These are phyloP conservation scores for Trichoderma orchidacearum DNA, from an alignment of 495 filamentous ascomycete genomes.

Conservation along the genomic window DNA sequence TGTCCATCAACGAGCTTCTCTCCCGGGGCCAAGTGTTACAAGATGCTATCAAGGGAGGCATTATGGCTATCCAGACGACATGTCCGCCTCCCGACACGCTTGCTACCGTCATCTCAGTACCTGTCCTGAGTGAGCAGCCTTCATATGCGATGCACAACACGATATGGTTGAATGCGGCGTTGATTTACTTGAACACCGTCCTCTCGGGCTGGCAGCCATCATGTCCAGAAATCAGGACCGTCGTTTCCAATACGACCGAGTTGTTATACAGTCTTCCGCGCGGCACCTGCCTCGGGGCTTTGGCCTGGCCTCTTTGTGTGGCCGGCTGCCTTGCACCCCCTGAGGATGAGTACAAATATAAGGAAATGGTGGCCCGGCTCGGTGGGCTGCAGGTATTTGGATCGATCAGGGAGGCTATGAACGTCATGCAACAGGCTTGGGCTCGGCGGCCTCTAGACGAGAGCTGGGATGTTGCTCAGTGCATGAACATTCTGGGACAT, in stretches of 20 bases:
- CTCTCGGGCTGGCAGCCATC: slow-evolving; percentile 40
- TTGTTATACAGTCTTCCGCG: slow-evolving; percentile 15
- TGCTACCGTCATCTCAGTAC: neutral
- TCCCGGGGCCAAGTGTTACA: slow-evolving; percentile 26
- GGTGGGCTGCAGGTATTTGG: slow-evolving; percentile 29
- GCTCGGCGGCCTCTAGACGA: slow-evolving; percentile 17
- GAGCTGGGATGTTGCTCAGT: slow-evolving; percentile 23
- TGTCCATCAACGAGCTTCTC: slow-evolving; percentile 32
- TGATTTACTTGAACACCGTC: slow-evolving; percentile 34
- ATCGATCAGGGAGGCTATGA: slow-evolving; percentile 29
- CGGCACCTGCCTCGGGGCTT: slow-evolving; percentile 18
- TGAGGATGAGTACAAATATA: slow-evolving; percentile 25
- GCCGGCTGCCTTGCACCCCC: slow-evolving; percentile 36
- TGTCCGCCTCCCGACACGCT: neutral
- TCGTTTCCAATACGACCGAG: slow-evolving; percentile 20
- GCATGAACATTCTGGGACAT: slow-evolving; percentile 21
- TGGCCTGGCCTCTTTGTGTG: slow-evolving; percentile 38
- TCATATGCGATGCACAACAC: slow-evolving; percentile 3
- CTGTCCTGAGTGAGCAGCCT: slow-evolving; percentile 3
- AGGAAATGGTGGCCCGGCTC: slow-evolving; percentile 21
- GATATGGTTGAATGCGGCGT: slow-evolving; percentile 34
- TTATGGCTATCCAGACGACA: slow-evolving; percentile 14
- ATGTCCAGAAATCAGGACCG: slow-evolving; percentile 19
- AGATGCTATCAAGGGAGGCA: slow-evolving; percentile 12
- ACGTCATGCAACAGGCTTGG: slow-evolving; percentile 40